Percentiles rank a stretch among this genome's conserved stretches.
These are phyloP conservation scores for Monosporozyma servazzii DNA, from an alignment of 805 yeast genomes.

Conservation along the genomic window DNA sequence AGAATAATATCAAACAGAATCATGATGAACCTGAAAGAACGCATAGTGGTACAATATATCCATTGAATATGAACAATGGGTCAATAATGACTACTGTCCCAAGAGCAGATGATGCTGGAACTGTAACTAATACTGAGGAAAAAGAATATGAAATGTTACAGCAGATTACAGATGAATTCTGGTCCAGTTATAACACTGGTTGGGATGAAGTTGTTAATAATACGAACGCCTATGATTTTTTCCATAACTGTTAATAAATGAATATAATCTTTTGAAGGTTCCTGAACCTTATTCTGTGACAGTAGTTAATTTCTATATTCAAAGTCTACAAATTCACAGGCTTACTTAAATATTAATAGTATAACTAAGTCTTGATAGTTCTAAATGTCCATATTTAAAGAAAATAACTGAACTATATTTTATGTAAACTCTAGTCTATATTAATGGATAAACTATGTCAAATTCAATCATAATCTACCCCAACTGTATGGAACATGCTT, in stretches of 20 bases:
- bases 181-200: slow-evolving; percentile 14
- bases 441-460: too few relatives aligned
- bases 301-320: too few relatives aligned
- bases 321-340: too few relatives aligned
- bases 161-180: slow-evolving; percentile 15
- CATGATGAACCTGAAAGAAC: neutral
- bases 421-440: too few relatives aligned
- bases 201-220: slow-evolving; percentile 11
- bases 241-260: neutral
- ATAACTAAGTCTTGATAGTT: too few relatives aligned
- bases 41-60: neutral
- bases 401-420: too few relatives aligned
- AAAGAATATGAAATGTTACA: slow-evolving; percentile 9
- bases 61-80: neutral
- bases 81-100: neutral
- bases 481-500: too few relatives aligned
- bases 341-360: too few relatives aligned
- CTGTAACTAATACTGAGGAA: neutral
- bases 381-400: too few relatives aligned
- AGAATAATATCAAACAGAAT: neutral
- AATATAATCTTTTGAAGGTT: neutral
- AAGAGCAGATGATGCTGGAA: neutral
- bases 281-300: neutral
- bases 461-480: too few relatives aligned
- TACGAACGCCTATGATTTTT: slow-evolving; percentile 1